phyloP scores from a whole-genome alignment of 495 filamentous ascomycete genomes.

The Podospora conica region DNA sequence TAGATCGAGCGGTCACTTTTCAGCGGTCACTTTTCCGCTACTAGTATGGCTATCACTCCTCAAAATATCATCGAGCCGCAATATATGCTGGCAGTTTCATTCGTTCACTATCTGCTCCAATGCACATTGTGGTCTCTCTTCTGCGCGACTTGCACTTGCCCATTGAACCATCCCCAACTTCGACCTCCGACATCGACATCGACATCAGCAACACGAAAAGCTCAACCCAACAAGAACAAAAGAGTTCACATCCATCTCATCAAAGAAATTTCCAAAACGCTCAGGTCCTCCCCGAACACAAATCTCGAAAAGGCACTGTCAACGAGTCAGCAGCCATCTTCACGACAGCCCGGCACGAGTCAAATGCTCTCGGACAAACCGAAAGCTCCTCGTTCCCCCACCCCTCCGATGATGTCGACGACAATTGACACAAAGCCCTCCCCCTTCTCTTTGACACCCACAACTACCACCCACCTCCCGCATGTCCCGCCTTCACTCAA shows the following conservation, averaged over 20 bases:
- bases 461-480: too few relatives aligned
- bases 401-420: not conserved
- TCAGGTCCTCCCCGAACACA: not conserved
- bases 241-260: not conserved
- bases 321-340: not conserved
- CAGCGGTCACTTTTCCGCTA: not conserved
- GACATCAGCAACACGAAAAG: not conserved
- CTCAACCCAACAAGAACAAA: not conserved
- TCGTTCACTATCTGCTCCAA: not conserved
- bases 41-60: not conserved
- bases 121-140: not conserved
- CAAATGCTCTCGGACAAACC: not conserved
- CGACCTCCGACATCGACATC: not conserved
- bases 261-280: not conserved
- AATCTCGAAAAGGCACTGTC: not conserved
- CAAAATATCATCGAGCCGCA: not conserved
- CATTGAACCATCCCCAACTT: not conserved
- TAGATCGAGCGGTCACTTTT: not conserved
- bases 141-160: not conserved
- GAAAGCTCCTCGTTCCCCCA: not conserved
- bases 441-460: not conserved
- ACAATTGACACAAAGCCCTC: not conserved
- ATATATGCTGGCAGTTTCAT: not conserved
- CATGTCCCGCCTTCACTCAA: not conserved
- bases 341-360: not conserved